Percentiles rank a stretch among this genome's conserved stretches.
phyloP scores from a whole-genome alignment of 2,329 filamentous ascomycete genomes.

The Neonectria magnoliae region DNA sequence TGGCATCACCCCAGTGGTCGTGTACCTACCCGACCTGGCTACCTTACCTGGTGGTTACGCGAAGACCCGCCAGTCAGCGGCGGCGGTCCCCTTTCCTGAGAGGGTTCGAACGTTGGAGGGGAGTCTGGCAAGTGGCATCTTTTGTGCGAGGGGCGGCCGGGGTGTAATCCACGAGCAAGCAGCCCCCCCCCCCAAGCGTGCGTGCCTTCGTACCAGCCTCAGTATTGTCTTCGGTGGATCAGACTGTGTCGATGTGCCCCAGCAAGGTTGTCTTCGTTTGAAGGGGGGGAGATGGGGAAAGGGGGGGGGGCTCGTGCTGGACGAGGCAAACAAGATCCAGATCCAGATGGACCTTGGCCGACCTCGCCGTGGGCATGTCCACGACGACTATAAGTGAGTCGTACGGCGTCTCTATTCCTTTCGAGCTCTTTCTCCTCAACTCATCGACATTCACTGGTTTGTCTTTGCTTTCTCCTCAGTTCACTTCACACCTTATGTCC shows the following conservation, averaged over 20 bases:
- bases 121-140: conserved; percentile 35
- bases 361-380: conserved; percentile 17
- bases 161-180: conserved; percentile 22
- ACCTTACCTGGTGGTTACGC: conserved; percentile 18
- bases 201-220: conserved; percentile 16
- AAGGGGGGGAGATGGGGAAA: conserved; percentile 10
- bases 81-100: conserved; percentile 1
- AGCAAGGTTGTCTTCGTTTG: conserved; percentile 17
- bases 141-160: conserved; percentile 34
- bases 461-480: conserved; percentile 29
- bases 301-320: neutral
- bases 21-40: conserved; percentile 24
- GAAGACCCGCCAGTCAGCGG: neutral
- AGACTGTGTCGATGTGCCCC: conserved; percentile 17
- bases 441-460: conserved; percentile 15
- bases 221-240: conserved; percentile 28
- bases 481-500: conserved; percentile 5
- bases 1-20: conserved; percentile 28
- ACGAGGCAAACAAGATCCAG: conserved; percentile 34
- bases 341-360: neutral
- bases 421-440: conserved; percentile 16
- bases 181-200: conserved; percentile 5
- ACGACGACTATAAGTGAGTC: conserved; percentile 38
- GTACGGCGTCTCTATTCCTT: conserved; percentile 33
- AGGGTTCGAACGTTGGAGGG: conserved; percentile 21